Evolutionary conservation across 148 eudicot genomes (phyloP).

Genomic region (Vaccinium myrtillus): DNA sequence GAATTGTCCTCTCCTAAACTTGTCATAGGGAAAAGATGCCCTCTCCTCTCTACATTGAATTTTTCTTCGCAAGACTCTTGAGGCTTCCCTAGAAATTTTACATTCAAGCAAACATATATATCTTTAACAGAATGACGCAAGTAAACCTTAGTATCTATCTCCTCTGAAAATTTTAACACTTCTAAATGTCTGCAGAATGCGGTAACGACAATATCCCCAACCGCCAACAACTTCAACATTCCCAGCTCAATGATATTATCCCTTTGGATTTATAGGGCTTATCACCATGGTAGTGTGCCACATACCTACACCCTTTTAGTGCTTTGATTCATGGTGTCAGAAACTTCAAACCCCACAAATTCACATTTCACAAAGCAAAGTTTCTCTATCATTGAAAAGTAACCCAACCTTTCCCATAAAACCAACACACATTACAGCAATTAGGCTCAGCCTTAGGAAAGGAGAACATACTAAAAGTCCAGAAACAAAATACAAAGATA

Average conservation of each 20-base stretch:
- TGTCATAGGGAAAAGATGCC: not conserved
- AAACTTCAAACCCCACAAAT: not conserved
- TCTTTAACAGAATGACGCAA: not conserved
- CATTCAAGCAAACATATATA: not conserved
- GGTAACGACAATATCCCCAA: not conserved
- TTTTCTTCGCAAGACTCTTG: not conserved
- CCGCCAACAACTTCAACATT: not conserved
- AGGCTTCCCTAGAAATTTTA: not conserved
- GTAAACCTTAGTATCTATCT: not conserved
- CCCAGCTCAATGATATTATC: not conserved
- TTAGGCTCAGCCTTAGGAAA: not conserved
- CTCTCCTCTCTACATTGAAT: not conserved
- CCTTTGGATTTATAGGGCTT: not conserved
- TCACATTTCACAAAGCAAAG: not conserved
- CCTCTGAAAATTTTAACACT: not conserved
- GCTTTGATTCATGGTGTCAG: not conserved
- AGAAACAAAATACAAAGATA: not conserved
- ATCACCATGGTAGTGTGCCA: not conserved
- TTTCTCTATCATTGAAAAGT: not conserved
- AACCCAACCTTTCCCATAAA: not conserved
- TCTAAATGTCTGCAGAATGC: not conserved
- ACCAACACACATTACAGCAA: not conserved
- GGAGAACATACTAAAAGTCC: not conserved
- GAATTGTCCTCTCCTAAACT: not conserved
- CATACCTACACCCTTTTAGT: not conserved